Base-by-base conservation (phyloP, 768 basidiomycete genomes). In the Cubamyces sp. region DNA sequence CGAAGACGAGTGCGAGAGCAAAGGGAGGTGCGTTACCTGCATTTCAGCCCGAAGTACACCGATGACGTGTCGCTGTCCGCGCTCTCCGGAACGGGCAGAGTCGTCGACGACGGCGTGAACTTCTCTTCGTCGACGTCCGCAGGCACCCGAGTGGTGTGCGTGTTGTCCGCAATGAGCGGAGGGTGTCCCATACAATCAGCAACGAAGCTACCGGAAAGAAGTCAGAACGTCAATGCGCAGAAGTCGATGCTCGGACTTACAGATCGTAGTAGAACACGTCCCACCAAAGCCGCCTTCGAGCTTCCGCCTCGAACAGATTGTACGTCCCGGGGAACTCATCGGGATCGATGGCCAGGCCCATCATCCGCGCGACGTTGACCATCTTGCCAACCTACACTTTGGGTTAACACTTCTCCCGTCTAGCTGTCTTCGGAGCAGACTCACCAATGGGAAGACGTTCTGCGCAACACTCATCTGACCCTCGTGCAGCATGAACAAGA, bases 251-350 rank as follows among this genome's bases (percentile, higher is more conserved):
- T 6, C 19, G 54, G 7, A 82, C 88, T 67, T 71, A 92, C 91
- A 87, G 69, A 72, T 93, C 92, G 71, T 86, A 91, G 73, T 83
- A 90, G 69, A 85, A 81, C 12, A 91, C 79, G 54, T 90, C 87
- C 91, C 91, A 93, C 89, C 91, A 91, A 6, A 90, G 72, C 64
- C 86, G 74, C 60, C 84, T 73, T 57, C 85, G 74, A 51, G 79
- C 74, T 72, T 84, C 82, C 12, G 80, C 81, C 50, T 85, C 80
- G 48, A 82, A 84, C 2, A 83, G 72, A 46, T 66, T 77, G 66
- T 81, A 83, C 67, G 71, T 80, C 28, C 78, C 77, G 0, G 78
- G 74, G 60, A 77, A 77, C 62, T 82, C 82, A 62, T 83, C 84
- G 0, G 86, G 84, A 65, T 91, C 89, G 28, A 75, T 73, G 15